Conservation (phyloP, 2,329 filamentous ascomycete genomes). For the Gyromitra esculenta region DNA sequence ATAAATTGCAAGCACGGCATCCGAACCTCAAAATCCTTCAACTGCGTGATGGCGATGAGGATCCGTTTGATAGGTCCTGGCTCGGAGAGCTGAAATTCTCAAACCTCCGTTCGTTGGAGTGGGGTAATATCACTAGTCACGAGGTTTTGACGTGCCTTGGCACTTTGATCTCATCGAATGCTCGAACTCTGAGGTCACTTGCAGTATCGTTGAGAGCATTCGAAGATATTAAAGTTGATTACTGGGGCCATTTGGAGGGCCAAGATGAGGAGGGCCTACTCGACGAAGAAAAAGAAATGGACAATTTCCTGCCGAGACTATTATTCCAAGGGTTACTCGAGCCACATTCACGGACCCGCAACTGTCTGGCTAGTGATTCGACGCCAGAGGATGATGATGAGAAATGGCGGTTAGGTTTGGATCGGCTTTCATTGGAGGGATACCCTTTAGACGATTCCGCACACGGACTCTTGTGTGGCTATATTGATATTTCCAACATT, state of each 20-base stretch:
- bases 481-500: slow-evolving; percentile 13
- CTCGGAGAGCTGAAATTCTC: slow-evolving; percentile 3
- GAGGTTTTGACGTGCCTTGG: slow-evolving; percentile 9
- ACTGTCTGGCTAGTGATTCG: background rate
- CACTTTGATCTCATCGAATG: slow-evolving; percentile 20
- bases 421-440: slow-evolving; percentile 15
- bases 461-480: background rate
- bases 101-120: slow-evolving; percentile 15
- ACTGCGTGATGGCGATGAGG: slow-evolving; percentile 20
- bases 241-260: slow-evolving; percentile 8
- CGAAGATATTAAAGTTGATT: slow-evolving; percentile 16
- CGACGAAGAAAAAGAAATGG: slow-evolving; percentile 2
- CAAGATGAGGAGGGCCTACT: background rate
- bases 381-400: background rate
- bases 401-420: slow-evolving; percentile 16
- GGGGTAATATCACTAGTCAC: slow-evolving; percentile 26
- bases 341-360: background rate
- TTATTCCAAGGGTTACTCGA: slow-evolving; percentile 24
- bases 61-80: slow-evolving; percentile 22
- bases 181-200: slow-evolving; percentile 19
- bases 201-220: slow-evolving; percentile 22
- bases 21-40: slow-evolving; percentile 22
- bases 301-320: slow-evolving; percentile 19
- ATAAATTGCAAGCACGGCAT: slow-evolving; percentile 25
- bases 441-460: slow-evolving; percentile 17